Conservation (phyloP, 192 early-diverging fungal genomes). For the Rhizophagus sp. region DNA sequence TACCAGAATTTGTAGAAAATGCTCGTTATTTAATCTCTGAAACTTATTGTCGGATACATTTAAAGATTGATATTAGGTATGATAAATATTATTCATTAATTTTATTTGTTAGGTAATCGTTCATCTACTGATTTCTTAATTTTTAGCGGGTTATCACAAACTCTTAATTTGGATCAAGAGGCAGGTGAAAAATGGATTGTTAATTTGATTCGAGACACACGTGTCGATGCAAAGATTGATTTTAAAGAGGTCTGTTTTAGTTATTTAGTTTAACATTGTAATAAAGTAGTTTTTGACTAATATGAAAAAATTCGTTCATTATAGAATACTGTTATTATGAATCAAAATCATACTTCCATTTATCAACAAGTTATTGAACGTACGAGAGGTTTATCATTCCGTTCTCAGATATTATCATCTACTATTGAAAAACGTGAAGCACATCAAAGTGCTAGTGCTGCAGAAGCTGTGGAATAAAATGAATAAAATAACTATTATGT, state of each 20-base stretch:
- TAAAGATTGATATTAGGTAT: constrained; percentile 85
- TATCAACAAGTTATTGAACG: constrained; percentile 97
- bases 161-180: constrained; percentile 83
- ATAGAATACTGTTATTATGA: constrained; percentile 92
- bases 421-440: constrained; percentile 89
- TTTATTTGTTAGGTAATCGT: neutral
- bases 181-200: constrained; percentile 98
- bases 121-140: neutral
- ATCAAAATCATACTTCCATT: constrained; percentile 79
- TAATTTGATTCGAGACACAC: constrained; percentile 92
- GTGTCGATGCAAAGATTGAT: constrained; percentile 98
- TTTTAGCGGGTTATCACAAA: constrained; percentile 69
- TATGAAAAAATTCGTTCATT: neutral
- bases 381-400: constrained; percentile 88
- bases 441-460: constrained; percentile 32
- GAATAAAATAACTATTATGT: constrained; percentile 11
- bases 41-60: constrained; percentile 96
- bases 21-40: constrained; percentile 93
- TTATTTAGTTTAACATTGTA: neutral
- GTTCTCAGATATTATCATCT: constrained; percentile 82
- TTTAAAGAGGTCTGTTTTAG: constrained; percentile 65
- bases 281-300: neutral
- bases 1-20: constrained; percentile 93
- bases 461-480: constrained; percentile 14
- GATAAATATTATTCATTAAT: neutral